These are phyloP conservation scores for Eucalyptus pumila DNA, from an alignment of 345 rosid genomes.

Conservation along the genomic window DNA sequence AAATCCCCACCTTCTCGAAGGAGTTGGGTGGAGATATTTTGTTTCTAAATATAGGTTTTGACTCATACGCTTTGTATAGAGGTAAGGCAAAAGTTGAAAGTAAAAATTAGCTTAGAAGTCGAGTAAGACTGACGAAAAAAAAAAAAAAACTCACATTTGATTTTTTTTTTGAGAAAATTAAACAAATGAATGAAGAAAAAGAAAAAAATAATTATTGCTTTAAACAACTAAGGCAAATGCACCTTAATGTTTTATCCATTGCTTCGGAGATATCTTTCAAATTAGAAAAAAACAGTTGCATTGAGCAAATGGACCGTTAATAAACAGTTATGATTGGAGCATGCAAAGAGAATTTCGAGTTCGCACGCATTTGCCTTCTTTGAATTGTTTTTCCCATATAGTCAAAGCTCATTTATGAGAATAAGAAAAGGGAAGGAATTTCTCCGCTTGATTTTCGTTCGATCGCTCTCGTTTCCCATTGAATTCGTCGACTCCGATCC, in stretches of 20 bases:
- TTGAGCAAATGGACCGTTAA: neutral
- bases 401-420: neutral
- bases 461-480: neutral
- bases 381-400: too few species aligned
- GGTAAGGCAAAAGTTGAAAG: rapidly evolving
- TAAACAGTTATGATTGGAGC: neutral
- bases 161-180: too few species aligned
- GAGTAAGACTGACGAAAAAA: too few species aligned
- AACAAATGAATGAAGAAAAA: too few species aligned
- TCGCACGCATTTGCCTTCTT: too few species aligned
- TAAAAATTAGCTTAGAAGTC: too few species aligned
- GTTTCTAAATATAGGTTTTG: rapidly evolving
- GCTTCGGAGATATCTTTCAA: neutral
- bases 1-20: rapidly evolving
- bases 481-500: neutral
- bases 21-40: rapidly evolving
- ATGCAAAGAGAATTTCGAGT: too few species aligned
- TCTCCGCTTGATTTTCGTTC: neutral
- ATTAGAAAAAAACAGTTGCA: neutral
- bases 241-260: too few species aligned
- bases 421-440: neutral
- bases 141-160: too few species aligned
- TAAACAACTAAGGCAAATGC: too few species aligned
- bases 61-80: rapidly evolving
- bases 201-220: too few species aligned